A percentile compares a stretch with the other conserved stretches of the same genome.
Conservation (phyloP, 768 basidiomycete species). For the Rhodotorula graminis region DNA sequence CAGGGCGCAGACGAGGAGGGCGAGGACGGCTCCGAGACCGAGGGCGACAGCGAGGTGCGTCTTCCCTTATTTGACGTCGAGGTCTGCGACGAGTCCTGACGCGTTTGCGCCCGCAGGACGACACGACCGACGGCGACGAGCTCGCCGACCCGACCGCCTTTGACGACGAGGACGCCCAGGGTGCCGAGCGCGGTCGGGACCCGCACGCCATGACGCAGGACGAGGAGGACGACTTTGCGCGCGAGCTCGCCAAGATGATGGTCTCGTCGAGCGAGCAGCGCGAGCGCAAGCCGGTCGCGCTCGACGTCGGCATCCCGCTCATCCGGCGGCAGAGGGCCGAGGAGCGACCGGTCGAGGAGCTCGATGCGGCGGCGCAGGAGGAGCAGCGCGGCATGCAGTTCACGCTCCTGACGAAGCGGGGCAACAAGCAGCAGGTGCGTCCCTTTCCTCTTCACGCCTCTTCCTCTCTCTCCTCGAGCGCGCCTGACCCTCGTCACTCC, state of each 20-base stretch:
- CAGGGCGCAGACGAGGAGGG: slow-evolving; percentile 27
- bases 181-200: slow-evolving; percentile 32
- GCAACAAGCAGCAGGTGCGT: slow-evolving; percentile 85
- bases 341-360: slow-evolving; percentile 37
- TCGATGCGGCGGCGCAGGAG: background rate
- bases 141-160: slow-evolving; percentile 37
- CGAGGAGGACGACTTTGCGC: slow-evolving; percentile 82
- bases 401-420: slow-evolving; percentile 83
- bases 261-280: slow-evolving; percentile 70
- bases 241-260: slow-evolving; percentile 91
- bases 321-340: slow-evolving; percentile 28
- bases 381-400: slow-evolving; percentile 66
- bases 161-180: slow-evolving; percentile 3
- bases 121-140: slow-evolving; percentile 45
- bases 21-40: slow-evolving; percentile 21
- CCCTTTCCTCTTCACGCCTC: slow-evolving; percentile 37
- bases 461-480: background rate
- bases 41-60: slow-evolving; percentile 30
- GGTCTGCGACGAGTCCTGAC: too few species aligned
- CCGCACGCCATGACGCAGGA: slow-evolving; percentile 40
- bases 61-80: too few species aligned
- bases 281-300: slow-evolving; percentile 55
- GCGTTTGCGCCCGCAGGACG: slow-evolving; percentile 11
- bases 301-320: slow-evolving; percentile 35
- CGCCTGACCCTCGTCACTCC: background rate